Base-by-base conservation (phyloP, 176 grass and related monocot species). In the Coix lacrymajobi region DNA sequence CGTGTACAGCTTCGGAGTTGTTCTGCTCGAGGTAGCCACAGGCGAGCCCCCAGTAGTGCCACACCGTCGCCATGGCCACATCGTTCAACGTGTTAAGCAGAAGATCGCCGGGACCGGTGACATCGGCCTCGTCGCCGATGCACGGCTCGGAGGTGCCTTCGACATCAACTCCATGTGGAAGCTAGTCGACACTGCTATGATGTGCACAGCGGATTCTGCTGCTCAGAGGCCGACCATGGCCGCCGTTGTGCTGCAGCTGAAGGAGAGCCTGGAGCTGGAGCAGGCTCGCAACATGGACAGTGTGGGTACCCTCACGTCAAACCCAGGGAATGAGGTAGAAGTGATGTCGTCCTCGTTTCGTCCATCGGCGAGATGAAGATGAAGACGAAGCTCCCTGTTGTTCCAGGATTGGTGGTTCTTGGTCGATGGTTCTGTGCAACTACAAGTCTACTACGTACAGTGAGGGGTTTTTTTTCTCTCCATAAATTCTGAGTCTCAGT, bases 1-100 rank as follows among this genome's bases (percentile, higher is more conserved):
- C 41, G 71, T 90, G 7, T 90, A 57, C 63, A 83, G 88, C 41
- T 90, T 90, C 22, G 83, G 88, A 26, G 54, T 84, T 37, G 81
- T 84, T 73, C 25, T 84, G 4, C 15, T 84, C 3, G 81, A 84
- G 81, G 20, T 76, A 22, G 62, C n/a, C 36, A 76, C 81, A 0
- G 69, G 81, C 19, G 54, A 65, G 69, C 33, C 70, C 15, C 70
- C 81, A 2, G 15, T 84, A 1, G 24, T 48, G 36, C 37, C 54
- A 7, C 38, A 40, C 38, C 38, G 5, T 40, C 52, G 54, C 52
- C 20, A 65, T n/a, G 57, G 39, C 11, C 81, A 64, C 54, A 71
- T 84, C 0, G n/a, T 64, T 17, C 38, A 29, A 30, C 57, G 81
- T 32, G 48, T 84, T 3, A 75, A 65, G 1, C 39, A 84, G 14